A percentile compares a stretch with the other conserved stretches of the same genome.
These are phyloP conservation scores for Golovinomyces cichoracearum DNA, from an alignment of 2,329 filamentous ascomycete species.

Conservation along the genomic window DNA sequence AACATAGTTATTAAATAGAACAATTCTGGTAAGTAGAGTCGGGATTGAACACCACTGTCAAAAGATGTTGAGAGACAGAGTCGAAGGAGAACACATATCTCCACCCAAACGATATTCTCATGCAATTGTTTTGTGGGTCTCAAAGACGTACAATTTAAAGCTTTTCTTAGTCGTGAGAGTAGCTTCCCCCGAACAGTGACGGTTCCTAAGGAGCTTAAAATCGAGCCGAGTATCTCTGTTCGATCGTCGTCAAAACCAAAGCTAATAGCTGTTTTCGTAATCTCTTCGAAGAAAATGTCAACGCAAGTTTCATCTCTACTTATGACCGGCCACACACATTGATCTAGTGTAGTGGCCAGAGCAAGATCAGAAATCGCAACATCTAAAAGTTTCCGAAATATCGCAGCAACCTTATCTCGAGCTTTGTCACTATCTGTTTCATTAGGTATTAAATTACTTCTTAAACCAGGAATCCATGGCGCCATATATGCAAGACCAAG, in stretches of 20 bases:
- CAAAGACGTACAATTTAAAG: slow-evolving; percentile 38
- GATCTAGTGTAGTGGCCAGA: slow-evolving; percentile 33
- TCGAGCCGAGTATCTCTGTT: slow-evolving; percentile 33
- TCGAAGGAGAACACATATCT: slow-evolving; percentile 39
- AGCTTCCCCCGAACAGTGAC: slow-evolving; percentile 39
- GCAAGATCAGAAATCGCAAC: slow-evolving; percentile 34
- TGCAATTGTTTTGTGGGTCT: slow-evolving; percentile 38
- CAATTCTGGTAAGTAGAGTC: slow-evolving; percentile 40
- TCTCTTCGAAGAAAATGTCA: slow-evolving; percentile 41
- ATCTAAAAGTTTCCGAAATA: slow-evolving; percentile 42
- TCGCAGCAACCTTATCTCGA: slow-evolving; percentile 33
- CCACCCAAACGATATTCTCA: slow-evolving; percentile 43
- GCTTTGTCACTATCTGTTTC: slow-evolving; percentile 39
- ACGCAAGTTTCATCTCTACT: slow-evolving; percentile 37
- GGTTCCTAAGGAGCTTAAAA: slow-evolving; percentile 36
- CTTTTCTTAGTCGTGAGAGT: slow-evolving; percentile 38
- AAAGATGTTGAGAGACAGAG: slow-evolving; percentile 43
- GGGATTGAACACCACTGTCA: slow-evolving; percentile 38
- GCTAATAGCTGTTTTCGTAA: slow-evolving; percentile 35
- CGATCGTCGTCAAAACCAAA: slow-evolving; percentile 32
- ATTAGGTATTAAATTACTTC: slow-evolving; percentile 29
- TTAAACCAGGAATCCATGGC: slow-evolving; percentile 37
- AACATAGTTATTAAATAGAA: slow-evolving; percentile 49
- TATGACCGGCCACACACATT: slow-evolving; percentile 38
- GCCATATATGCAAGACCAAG: slow-evolving; percentile 43